Evolutionary conservation across 1,139 yeast genomes (phyloP).

Genomic region (Pichia sp.): DNA sequence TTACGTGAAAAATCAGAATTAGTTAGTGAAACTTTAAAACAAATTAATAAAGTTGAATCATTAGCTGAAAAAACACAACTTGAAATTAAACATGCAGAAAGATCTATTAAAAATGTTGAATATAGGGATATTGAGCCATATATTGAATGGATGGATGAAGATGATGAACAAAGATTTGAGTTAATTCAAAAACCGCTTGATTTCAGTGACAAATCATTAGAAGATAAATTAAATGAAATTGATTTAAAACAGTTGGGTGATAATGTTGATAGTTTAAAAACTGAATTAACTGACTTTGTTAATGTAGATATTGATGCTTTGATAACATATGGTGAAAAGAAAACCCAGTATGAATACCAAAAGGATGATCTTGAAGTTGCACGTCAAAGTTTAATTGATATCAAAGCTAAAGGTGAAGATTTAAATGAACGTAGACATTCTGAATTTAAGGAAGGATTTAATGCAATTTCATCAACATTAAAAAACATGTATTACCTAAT

Average conservation of each 20-base stretch:
- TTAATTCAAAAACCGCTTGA: conserved; percentile 15
- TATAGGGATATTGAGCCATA: conserved; percentile 49
- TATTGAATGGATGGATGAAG: conserved; percentile 41
- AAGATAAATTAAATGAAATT: conserved; percentile 46
- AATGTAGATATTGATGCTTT: conserved; percentile 69
- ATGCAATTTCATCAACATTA: conserved; percentile 75
- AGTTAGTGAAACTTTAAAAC: conserved; percentile 30
- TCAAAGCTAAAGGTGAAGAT: conserved; percentile 59
- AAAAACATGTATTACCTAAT: conserved; percentile 98
- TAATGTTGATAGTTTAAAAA: conserved; percentile 52
- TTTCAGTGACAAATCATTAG: conserved; percentile 13
- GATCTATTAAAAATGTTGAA: conserved; percentile 15
- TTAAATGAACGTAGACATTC: conserved; percentile 68
- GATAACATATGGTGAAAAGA: conserved; percentile 67
- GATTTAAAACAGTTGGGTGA: conserved; percentile 46
- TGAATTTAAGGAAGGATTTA: conserved; percentile 92
- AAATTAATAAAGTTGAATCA: conserved; percentile 59
- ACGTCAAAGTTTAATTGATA: conserved; percentile 52
- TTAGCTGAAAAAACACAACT: conserved; percentile 13
- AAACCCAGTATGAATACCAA: conserved; percentile 56
- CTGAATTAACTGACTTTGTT: conserved; percentile 44
- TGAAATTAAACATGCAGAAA: conserved; percentile 5
- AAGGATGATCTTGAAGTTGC: conserved; percentile 63
- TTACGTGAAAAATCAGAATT: conserved; percentile 34
- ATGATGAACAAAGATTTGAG: conserved; percentile 17